These are phyloP conservation scores for Pistacia vera DNA, from an alignment of 345 rosid species.

Conservation along the genomic window DNA sequence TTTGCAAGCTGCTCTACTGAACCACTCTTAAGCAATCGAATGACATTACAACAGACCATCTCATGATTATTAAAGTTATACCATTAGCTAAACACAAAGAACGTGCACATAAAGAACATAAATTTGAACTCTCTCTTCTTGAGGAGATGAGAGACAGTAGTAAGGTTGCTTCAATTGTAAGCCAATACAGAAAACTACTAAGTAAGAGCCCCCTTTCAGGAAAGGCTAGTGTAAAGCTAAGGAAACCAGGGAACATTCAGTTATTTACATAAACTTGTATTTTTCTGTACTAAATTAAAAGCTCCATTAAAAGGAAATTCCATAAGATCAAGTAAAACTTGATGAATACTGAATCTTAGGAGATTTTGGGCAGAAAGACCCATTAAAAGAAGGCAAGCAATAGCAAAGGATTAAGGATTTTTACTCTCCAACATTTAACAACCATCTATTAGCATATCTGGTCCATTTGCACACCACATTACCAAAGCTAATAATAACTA, in stretches of 20 bases:
- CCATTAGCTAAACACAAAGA: neutral
- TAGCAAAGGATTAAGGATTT: neutral
- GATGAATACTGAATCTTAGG: neutral
- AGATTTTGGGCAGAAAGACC: neutral
- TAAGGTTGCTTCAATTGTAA: neutral
- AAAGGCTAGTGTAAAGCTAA: neutral
- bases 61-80: neutral
- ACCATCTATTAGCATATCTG: neutral
- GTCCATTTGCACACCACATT: neutral
- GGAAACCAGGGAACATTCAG: neutral
- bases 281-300: neutral
- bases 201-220: neutral
- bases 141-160: neutral
- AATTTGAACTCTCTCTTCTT: neutral
- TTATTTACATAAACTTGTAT: neutral
- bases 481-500: neutral
- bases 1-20: neutral
- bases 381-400: neutral
- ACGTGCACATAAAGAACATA: neutral
- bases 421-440: neutral
- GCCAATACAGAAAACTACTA: neutral
- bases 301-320: neutral
- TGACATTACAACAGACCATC: neutral
- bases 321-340: neutral
- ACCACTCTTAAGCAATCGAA: neutral